Conservation (phyloP, 1,139 yeast species). For the Scheffersomyces segobiensis region DNA sequence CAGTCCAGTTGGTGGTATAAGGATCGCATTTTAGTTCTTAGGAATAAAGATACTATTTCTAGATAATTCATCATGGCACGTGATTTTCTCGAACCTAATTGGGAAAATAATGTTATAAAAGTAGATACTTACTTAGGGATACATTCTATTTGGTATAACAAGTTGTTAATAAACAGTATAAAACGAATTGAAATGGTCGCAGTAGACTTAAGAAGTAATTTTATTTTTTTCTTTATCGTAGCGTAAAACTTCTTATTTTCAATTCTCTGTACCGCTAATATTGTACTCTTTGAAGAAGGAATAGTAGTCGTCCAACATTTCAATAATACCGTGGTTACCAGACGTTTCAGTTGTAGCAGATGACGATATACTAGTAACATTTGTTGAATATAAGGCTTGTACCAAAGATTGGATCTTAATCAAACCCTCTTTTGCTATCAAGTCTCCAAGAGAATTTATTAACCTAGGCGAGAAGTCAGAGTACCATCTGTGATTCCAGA, state of each 20-base stretch:
- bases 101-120: neutral
- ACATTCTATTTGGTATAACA: neutral
- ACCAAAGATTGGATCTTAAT: constrained; percentile 75
- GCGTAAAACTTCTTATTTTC: constrained; percentile 4
- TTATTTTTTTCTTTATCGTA: neutral
- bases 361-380: constrained; percentile 4
- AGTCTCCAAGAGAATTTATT: constrained; percentile 52
- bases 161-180: neutral
- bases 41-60: constrained; percentile 1
- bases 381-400: constrained; percentile 62
- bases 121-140: neutral
- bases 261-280: constrained; percentile 43
- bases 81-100: constrained; percentile 4
- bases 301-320: constrained; percentile 57
- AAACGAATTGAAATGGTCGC: neutral
- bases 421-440: constrained; percentile 76
- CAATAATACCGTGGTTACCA: constrained; percentile 58
- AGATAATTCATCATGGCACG: constrained; percentile 12
- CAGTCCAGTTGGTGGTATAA: neutral
- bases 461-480: constrained; percentile 79
- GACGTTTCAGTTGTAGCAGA: constrained; percentile 21
- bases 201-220: neutral
- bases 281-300: constrained; percentile 50
- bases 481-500: constrained; percentile 99
- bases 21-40: neutral